Percentiles rank a stretch among this genome's conserved stretches.
phyloP scores from a whole-genome alignment of 768 basidiomycete genomes.

The Pleurotus tuoliensis region DNA sequence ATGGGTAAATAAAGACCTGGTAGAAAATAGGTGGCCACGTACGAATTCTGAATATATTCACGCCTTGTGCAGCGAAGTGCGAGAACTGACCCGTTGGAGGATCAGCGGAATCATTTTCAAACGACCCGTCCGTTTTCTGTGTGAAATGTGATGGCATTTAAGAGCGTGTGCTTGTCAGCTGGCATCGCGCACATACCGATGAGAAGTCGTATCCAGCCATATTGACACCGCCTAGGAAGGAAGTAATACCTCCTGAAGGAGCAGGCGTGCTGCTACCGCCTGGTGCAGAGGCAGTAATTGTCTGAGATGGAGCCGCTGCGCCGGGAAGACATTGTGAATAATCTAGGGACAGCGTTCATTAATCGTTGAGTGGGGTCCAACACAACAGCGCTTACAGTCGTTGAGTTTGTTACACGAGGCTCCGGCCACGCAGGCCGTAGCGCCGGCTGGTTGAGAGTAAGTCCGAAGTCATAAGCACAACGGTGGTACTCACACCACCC shows the following conservation, averaged over 20 bases:
- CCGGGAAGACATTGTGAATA: slow-evolving; percentile 34
- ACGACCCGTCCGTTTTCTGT: slow-evolving; percentile 41
- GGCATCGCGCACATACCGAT: slow-evolving; percentile 23
- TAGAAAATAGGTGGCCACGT: slow-evolving; percentile 5
- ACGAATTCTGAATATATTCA: slow-evolving; percentile 42
- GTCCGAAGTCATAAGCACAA: slow-evolving; percentile 12
- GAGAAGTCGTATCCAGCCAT: slow-evolving; percentile 45
- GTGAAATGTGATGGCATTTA: not conserved
- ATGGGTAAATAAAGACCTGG: not conserved
- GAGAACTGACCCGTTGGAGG: slow-evolving; percentile 42
- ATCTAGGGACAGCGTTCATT: slow-evolving; percentile 14
- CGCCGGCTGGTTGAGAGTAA: not conserved
- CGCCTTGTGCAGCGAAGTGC: slow-evolving; percentile 46
- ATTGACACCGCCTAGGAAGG: slow-evolving; percentile 45
- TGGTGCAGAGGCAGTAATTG: slow-evolving; percentile 14
- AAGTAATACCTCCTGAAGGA: slow-evolving; percentile 16
- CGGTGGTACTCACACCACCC: slow-evolving; percentile 18
- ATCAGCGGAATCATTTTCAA: slow-evolving; percentile 29
- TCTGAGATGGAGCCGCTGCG: slow-evolving; percentile 18
- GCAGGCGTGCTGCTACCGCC: slow-evolving; percentile 13
- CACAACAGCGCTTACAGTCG: slow-evolving; percentile 20
- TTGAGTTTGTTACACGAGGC: slow-evolving; percentile 28
- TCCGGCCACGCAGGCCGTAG: slow-evolving; percentile 19
- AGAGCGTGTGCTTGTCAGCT: too few relatives aligned
- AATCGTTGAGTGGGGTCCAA: not conserved